Percentiles rank a stretch among this genome's conserved stretches.
Conservation (phyloP, 1,139 yeast genomes). For the Candida labiduridarum region DNA sequence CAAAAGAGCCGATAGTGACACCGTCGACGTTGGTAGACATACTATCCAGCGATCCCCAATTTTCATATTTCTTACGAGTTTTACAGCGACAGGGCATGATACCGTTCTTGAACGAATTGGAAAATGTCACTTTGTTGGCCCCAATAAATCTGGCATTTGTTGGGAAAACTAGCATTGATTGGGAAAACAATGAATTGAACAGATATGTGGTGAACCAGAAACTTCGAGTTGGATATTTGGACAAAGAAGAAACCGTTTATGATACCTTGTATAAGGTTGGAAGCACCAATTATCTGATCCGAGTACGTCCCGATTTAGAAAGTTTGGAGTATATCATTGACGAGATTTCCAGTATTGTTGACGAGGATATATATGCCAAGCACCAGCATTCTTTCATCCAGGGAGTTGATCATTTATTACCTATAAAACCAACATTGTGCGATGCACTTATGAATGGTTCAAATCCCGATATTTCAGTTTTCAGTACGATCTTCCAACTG, state of each 20-base stretch:
- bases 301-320: constrained; percentile 32
- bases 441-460: constrained; percentile 31
- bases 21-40: constrained; percentile 72
- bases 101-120: constrained; percentile 64
- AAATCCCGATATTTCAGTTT: constrained; percentile 27
- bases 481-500: constrained; percentile 35
- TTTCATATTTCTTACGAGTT: constrained; percentile 65
- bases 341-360: constrained; percentile 54
- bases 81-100: constrained; percentile 70
- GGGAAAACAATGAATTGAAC: constrained; percentile 25
- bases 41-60: constrained; percentile 72
- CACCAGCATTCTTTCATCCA: constrained; percentile 76
- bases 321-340: constrained; percentile 47
- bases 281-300: constrained; percentile 26
- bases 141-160: constrained; percentile 85
- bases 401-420: constrained; percentile 60
- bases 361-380: constrained; percentile 64
- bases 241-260: constrained; percentile 28
- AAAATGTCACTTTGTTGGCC: constrained; percentile 77
- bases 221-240: constrained; percentile 38
- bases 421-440: constrained; percentile 46
- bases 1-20: constrained; percentile 20
- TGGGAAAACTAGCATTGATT: constrained; percentile 10
- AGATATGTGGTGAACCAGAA: constrained; percentile 40
- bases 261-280: constrained; percentile 29